Conservation (phyloP, 441 rosid genomes). For the Euphorbia schlechtendalii region DNA sequence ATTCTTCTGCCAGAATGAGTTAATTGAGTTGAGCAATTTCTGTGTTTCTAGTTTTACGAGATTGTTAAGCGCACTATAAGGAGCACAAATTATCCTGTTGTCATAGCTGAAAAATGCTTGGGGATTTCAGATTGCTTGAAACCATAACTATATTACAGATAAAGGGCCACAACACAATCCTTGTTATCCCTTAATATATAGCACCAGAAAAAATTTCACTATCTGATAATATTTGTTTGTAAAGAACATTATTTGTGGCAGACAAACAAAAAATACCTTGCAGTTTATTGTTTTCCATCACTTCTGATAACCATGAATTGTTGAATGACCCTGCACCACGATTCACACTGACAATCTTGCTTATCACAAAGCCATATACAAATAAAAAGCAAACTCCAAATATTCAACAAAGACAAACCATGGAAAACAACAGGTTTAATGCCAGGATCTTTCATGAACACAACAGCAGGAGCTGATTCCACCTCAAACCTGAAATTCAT, state of each 20-base stretch:
- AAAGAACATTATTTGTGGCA: not conserved
- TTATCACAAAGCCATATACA: conserved; percentile 10
- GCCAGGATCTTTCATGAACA: conserved; percentile 86
- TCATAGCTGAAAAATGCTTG: not conserved
- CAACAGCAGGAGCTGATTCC: conserved; percentile 94
- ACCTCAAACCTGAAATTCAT: conserved; percentile 71
- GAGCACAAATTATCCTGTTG: too few species aligned
- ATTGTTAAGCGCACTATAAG: too few species aligned
- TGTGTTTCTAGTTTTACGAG: too few species aligned
- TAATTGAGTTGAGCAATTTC: too few species aligned
- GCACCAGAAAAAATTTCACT: not conserved
- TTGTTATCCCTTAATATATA: not conserved
- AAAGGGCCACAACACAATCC: not conserved
- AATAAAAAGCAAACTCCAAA: conserved; percentile 18
- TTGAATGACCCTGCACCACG: conserved; percentile 63
- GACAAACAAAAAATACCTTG: conserved; percentile 43
- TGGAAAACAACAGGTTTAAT: conserved; percentile 77
- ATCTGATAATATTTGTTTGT: not conserved
- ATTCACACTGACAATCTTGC: conserved; percentile 21
- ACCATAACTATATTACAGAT: not conserved
- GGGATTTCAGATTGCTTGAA: not conserved
- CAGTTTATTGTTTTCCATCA: conserved; percentile 74
- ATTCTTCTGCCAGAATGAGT: too few species aligned
- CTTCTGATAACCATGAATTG: conserved; percentile 58
- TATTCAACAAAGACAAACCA: conserved; percentile 37